Evolutionary conservation across 169 alveolate species (phyloP).

Genomic region (Plasmodium sp.): DNA sequence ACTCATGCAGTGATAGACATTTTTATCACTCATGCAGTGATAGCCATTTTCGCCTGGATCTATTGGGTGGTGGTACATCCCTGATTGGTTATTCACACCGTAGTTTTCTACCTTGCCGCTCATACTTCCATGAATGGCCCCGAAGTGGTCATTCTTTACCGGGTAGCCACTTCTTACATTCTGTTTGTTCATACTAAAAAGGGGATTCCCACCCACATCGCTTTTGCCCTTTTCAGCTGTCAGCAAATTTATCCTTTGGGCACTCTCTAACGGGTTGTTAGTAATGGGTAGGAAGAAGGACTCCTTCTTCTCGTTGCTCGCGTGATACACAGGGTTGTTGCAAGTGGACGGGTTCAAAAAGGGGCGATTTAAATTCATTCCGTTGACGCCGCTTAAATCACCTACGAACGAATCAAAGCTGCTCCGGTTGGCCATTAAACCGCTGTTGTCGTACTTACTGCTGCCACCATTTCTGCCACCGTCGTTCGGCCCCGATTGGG

Average conservation of each 20-base stretch:
- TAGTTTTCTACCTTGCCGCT: neutral
- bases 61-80: neutral
- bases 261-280: slow-evolving; percentile 1
- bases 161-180: slow-evolving; percentile 4
- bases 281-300: neutral
- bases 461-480: neutral
- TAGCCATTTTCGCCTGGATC: neutral
- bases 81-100: neutral
- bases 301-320: neutral
- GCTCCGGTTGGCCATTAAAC: neutral
- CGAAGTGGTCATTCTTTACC: neutral
- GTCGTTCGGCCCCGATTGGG: neutral
- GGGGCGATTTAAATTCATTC: neutral
- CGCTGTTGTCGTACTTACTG: neutral
- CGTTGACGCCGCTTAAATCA: neutral
- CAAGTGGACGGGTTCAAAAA: neutral
- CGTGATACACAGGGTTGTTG: neutral
- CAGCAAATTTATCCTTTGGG: slow-evolving; percentile 2
- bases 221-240: neutral
- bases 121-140: neutral
- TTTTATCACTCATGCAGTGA: neutral
- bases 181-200: neutral
- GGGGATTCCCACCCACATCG: neutral
- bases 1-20: neutral
- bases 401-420: neutral